Conservation (phyloP, 164 flowering plant species). For the Euptelea pleiosperma region DNA sequence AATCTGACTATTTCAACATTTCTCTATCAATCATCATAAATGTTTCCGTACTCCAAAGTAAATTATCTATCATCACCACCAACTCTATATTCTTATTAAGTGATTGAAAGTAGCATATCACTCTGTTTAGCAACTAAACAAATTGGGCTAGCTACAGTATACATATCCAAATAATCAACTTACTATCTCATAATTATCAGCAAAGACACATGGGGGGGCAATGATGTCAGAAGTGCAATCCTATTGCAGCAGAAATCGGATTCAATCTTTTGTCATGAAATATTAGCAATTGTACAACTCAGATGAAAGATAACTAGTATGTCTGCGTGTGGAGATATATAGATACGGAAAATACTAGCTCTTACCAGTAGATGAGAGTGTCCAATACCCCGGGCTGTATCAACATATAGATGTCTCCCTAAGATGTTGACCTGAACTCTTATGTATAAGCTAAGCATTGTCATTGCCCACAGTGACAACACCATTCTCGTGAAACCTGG, state of each 20-base stretch:
- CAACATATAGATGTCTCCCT: constrained; percentile 88
- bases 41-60: too few relatives aligned
- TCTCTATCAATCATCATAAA: too few relatives aligned
- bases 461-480: constrained; percentile 74
- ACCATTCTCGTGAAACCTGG: constrained; percentile 83
- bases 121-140: not conserved
- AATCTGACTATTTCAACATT: too few relatives aligned
- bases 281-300: constrained; percentile 5
- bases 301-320: not conserved
- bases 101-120: not conserved
- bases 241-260: too few relatives aligned
- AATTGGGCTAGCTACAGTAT: too few relatives aligned
- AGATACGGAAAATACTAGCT: constrained; percentile 6
- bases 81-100: not conserved
- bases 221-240: too few relatives aligned
- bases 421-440: constrained; percentile 89
- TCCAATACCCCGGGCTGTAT: constrained; percentile 72
- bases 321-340: not conserved
- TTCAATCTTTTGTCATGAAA: too few relatives aligned
- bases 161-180: too few relatives aligned
- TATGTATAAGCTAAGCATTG: constrained; percentile 65
- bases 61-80: too few relatives aligned
- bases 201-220: too few relatives aligned
- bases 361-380: constrained; percentile 54
- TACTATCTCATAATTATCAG: too few relatives aligned